Percentiles rank a stretch among this genome's conserved stretches.
phyloP scores from a whole-genome alignment of 805 yeast genomes.

The Yarrowia sp. region DNA sequence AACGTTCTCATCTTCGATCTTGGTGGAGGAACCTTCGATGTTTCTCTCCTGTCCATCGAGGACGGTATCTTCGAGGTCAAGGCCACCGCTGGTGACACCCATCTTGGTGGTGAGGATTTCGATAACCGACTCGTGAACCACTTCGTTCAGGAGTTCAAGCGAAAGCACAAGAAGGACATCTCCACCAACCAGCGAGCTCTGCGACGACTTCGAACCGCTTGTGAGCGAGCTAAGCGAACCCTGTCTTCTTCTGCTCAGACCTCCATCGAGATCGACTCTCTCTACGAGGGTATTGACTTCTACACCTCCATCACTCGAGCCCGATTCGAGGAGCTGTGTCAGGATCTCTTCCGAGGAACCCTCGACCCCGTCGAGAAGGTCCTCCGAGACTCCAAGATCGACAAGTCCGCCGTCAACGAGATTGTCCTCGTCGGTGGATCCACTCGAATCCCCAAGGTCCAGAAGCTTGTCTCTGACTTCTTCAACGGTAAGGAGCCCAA shows the following conservation, averaged over 20 bases:
- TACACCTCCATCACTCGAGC: slow-evolving; percentile 96
- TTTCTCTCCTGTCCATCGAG: slow-evolving; percentile 84
- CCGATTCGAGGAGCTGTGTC: slow-evolving; percentile 95
- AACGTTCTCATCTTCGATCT: slow-evolving; percentile 91
- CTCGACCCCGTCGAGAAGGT: slow-evolving; percentile 95
- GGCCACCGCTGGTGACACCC: slow-evolving; percentile 90
- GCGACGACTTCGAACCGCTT: slow-evolving; percentile 97
- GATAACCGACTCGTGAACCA: slow-evolving; percentile 94
- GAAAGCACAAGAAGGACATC: slow-evolving; percentile 95
- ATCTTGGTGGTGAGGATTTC: slow-evolving; percentile 98
- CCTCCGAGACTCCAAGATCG: slow-evolving; percentile 83
- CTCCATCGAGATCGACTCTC: slow-evolving; percentile 90
- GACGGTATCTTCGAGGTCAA: slow-evolving; percentile 97
- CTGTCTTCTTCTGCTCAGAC: slow-evolving; percentile 95
- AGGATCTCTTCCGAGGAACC: slow-evolving; percentile 89
- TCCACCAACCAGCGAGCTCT: slow-evolving; percentile 93
- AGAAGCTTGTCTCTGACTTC: slow-evolving; percentile 91
- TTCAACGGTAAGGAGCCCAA: slow-evolving; percentile 97
- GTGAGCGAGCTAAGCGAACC: slow-evolving; percentile 99
- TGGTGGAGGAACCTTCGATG: slow-evolving; percentile 99
- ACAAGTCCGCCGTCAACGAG: slow-evolving; percentile 86
- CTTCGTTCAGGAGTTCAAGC: slow-evolving; percentile 93
- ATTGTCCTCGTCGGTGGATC: slow-evolving; percentile 97
- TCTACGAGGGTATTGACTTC: slow-evolving; percentile 93
- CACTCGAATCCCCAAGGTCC: slow-evolving; percentile 96